Evolutionary conservation across 345 rosid species (phyloP).

Genomic region (Salix suchowensis): DNA sequence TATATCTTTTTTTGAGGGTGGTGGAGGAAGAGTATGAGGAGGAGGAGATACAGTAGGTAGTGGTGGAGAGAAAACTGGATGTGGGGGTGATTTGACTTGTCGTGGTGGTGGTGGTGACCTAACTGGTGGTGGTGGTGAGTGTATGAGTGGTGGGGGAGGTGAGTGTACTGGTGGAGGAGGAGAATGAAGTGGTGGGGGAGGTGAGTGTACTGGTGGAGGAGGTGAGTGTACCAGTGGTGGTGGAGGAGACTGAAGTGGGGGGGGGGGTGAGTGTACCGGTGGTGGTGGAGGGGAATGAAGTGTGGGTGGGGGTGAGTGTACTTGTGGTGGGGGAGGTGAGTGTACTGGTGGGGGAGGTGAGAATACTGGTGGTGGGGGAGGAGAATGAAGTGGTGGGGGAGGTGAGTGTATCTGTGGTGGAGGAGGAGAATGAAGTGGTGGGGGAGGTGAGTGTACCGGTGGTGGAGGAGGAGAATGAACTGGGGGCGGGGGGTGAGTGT

Average conservation of each 20-base stretch:
- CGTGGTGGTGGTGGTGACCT: conserved; percentile 8
- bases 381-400: not conserved
- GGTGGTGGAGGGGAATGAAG: conserved; percentile 21
- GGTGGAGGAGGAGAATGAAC: not conserved
- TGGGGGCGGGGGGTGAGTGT: too few species aligned
- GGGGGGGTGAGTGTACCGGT: conserved; percentile 17
- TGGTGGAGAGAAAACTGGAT: not conserved
- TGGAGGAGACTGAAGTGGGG: conserved; percentile 10
- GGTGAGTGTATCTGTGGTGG: conserved; percentile 16
- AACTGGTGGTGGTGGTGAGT: not conserved
- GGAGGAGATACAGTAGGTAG: conserved; percentile 1
- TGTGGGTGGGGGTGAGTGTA: not conserved
- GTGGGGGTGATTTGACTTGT: conserved; percentile 2
- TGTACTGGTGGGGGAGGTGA: conserved; percentile 10
- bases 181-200: conserved; percentile 5
- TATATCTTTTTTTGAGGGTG: conserved; percentile 24
- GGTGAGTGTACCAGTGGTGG: conserved; percentile 12
- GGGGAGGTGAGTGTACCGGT: conserved; percentile 8
- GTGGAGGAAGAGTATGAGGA: not conserved
- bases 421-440: not conserved
- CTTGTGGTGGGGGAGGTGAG: conserved; percentile 24
- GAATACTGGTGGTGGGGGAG: conserved; percentile 11
- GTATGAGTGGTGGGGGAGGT: not conserved
- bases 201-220: conserved; percentile 16
- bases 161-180: not conserved